These are phyloP conservation scores for Blastomyces gilchristii DNA, from an alignment of 2,329 filamentous ascomycete genomes.

Conservation along the genomic window DNA sequence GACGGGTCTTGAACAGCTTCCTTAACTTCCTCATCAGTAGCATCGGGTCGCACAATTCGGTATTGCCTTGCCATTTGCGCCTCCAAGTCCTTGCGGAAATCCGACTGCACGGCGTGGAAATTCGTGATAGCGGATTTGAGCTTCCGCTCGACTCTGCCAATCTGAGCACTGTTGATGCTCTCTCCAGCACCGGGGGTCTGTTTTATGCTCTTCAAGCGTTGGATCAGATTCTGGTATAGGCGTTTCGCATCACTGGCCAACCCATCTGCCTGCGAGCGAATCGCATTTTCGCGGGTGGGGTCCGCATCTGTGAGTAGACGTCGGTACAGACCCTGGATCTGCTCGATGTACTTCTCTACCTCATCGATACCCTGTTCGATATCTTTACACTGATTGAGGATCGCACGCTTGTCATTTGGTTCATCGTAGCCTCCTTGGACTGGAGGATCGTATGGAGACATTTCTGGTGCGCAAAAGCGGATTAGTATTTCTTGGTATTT, in stretches of 20 bases:
- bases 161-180: slow-evolving; percentile 65
- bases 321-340: slow-evolving; percentile 61
- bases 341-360: slow-evolving; percentile 61
- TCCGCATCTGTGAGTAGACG: slow-evolving; percentile 65
- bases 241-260: slow-evolving; percentile 72
- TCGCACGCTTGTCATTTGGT: slow-evolving; percentile 54
- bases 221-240: slow-evolving; percentile 67
- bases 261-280: slow-evolving; percentile 59
- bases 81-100: slow-evolving; percentile 68
- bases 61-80: slow-evolving; percentile 84
- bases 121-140: slow-evolving; percentile 70
- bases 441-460: slow-evolving; percentile 23
- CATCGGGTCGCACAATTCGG: slow-evolving; percentile 75
- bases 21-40: slow-evolving; percentile 64
- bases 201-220: slow-evolving; percentile 73
- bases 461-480: slow-evolving; percentile 29
- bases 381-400: slow-evolving; percentile 74
- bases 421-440: slow-evolving; percentile 25
- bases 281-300: slow-evolving; percentile 55
- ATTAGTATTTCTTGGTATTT: not conserved
- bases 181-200: slow-evolving; percentile 64
- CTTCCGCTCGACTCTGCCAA: slow-evolving; percentile 67
- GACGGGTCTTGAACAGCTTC: slow-evolving; percentile 63
- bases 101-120: slow-evolving; percentile 70
- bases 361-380: slow-evolving; percentile 68